A percentile compares a stretch with the other conserved stretches of the same genome.
Conservation (phyloP, 805 yeast species). For the Metschnikowia orientalis region DNA sequence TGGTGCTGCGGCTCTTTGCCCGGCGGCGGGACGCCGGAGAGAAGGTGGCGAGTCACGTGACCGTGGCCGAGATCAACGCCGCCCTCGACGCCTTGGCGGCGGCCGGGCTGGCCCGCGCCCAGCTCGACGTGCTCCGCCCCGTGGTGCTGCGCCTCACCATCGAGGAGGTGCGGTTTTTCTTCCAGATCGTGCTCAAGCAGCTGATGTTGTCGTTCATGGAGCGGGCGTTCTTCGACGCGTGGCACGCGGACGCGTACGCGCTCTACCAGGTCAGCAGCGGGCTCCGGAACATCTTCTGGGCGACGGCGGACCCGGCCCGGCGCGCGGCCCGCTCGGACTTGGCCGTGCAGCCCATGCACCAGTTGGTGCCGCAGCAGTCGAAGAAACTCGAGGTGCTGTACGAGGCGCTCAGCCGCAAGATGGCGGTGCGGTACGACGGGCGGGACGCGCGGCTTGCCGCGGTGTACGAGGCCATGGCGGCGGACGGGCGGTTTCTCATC, state of each 20-base stretch:
- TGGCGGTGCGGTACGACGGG: constrained; percentile 28
- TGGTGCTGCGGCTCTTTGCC: constrained; percentile 47
- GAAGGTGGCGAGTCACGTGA: constrained; percentile 14
- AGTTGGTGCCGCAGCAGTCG: constrained; percentile 77
- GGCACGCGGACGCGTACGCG: constrained; percentile 77
- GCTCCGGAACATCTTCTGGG: constrained; percentile 52
- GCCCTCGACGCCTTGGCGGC: constrained; percentile 27
- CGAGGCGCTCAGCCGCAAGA: constrained; percentile 43
- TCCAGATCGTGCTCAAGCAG: constrained; percentile 59
- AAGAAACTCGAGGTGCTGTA: constrained; percentile 50
- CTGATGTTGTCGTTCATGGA: constrained; percentile 63
- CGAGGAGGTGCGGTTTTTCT: constrained; percentile 62
- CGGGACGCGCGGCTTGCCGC: constrained; percentile 16
- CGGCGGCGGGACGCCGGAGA: constrained; percentile 49
- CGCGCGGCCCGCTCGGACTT: constrained; percentile 41
- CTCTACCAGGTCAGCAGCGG: constrained; percentile 63
- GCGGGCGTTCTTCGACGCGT: constrained; percentile 48
- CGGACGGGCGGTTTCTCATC: constrained; percentile 47
- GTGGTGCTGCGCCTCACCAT: constrained; percentile 52
- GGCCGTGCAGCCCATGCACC: constrained; percentile 42
- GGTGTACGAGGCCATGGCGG: constrained; percentile 13
- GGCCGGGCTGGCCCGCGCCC: constrained; percentile 29
- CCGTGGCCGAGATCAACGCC: constrained; percentile 29
- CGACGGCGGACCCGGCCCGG: constrained; percentile 46
- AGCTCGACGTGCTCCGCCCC: constrained; percentile 43